Evolutionary conservation across 768 basidiomycete genomes (phyloP).

Genomic region (Phaffia australis): DNA sequence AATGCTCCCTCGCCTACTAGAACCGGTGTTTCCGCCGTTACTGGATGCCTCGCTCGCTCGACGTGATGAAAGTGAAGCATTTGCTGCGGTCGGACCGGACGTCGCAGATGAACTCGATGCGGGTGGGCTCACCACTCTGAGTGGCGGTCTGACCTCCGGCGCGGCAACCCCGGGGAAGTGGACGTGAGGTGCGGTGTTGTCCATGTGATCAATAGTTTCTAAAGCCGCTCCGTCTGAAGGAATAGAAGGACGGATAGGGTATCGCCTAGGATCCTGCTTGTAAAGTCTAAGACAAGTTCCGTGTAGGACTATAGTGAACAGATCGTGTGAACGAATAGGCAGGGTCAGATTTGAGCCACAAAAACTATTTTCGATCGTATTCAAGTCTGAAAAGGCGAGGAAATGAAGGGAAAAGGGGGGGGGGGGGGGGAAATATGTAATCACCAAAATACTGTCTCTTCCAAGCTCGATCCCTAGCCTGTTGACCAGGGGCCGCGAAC

Average conservation of each 20-base stretch:
- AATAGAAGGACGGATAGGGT: slow-evolving; percentile 5
- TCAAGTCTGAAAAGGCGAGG: neutral
- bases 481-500: slow-evolving; percentile 70
- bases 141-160: slow-evolving; percentile 9
- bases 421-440: neutral
- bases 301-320: slow-evolving; percentile 51
- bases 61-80: neutral
- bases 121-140: neutral
- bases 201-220: slow-evolving; percentile 4
- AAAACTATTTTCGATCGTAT: neutral
- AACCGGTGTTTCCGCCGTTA: no score
- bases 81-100: no score
- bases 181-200: slow-evolving; percentile 22
- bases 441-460: slow-evolving; percentile 58
- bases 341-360: neutral
- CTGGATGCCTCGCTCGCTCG: slow-evolving; percentile 12
- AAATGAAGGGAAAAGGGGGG: neutral
- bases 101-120: no score
- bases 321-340: neutral
- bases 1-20: no score
- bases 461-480: slow-evolving; percentile 88
- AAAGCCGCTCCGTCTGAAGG: neutral
- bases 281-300: slow-evolving; percentile 74
- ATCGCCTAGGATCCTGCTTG: slow-evolving; percentile 39
- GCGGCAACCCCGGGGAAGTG: slow-evolving; percentile 25